Conservation (phyloP, 306 rosid species). For the Ceratonia siliqua region DNA sequence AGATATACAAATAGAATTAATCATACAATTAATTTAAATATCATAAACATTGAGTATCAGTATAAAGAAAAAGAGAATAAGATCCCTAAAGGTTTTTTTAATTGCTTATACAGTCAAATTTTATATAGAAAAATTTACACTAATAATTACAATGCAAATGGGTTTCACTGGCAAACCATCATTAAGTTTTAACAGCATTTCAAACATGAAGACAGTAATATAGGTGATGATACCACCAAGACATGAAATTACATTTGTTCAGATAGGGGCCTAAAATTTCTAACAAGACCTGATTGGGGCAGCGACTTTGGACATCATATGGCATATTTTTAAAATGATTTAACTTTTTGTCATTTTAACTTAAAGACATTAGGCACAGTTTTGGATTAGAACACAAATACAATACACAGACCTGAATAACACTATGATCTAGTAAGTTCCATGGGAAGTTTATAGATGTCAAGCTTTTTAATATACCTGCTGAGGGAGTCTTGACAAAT, state of each 20-base stretch:
- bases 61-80: neutral
- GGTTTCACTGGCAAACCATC: neutral
- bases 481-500: constrained; percentile 85
- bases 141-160: neutral
- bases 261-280: neutral
- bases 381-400: constrained; percentile 8
- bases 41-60: neutral
- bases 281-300: neutral
- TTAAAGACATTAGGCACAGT: neutral
- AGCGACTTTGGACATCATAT: neutral
- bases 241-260: neutral
- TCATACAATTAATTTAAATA: neutral
- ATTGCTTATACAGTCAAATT: neutral
- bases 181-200: neutral
- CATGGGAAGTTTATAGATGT: constrained; percentile 21
- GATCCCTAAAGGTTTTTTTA: neutral
- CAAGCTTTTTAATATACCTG: constrained; percentile 53
- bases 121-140: neutral
- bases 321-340: neutral
- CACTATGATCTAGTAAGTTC: neutral
- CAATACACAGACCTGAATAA: neutral
- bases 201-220: neutral
- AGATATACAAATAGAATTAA: neutral
- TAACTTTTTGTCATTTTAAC: neutral
- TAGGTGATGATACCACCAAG: neutral